phyloP scores from a whole-genome alignment of 371 early-diverging fungal species.

The Rhizopus arrhizus region DNA sequence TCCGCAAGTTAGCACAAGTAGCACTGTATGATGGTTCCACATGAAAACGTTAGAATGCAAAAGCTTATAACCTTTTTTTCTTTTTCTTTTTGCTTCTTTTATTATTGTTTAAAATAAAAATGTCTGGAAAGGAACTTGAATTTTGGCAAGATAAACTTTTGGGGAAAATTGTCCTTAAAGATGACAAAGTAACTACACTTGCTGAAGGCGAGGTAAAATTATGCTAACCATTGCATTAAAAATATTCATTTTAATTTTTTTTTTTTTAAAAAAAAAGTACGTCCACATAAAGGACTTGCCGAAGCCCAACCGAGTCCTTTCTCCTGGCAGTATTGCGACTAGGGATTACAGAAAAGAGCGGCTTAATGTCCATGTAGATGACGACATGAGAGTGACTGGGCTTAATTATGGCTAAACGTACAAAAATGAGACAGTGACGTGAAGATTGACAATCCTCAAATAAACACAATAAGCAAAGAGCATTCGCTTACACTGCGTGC shows the following conservation, averaged over 20 bases:
- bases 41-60: too few relatives aligned
- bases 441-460: too few relatives aligned
- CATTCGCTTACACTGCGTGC: too few relatives aligned
- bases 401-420: conserved; percentile 38
- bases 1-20: too few relatives aligned
- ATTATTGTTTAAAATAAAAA: not conserved
- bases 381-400: conserved; percentile 25
- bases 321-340: conserved; percentile 32
- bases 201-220: conserved; percentile 30
- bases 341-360: conserved; percentile 46
- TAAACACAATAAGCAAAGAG: too few relatives aligned
- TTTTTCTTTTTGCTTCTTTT: not conserved
- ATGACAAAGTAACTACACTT: conserved; percentile 33
- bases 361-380: conserved; percentile 41
- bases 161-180: conserved; percentile 38
- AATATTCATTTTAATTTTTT: too few relatives aligned
- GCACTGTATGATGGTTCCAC: too few relatives aligned
- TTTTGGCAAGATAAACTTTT: conserved; percentile 42
- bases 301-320: conserved; percentile 27
- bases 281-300: conserved; percentile 43
- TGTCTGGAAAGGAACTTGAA: conserved; percentile 8
- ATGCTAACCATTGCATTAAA: not conserved
- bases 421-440: not conserved
- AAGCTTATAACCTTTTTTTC: not conserved
- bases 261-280: conserved; percentile 14